Base-by-base conservation (phyloP, 2,329 filamentous ascomycete species). In the Fusarium sp. region DNA sequence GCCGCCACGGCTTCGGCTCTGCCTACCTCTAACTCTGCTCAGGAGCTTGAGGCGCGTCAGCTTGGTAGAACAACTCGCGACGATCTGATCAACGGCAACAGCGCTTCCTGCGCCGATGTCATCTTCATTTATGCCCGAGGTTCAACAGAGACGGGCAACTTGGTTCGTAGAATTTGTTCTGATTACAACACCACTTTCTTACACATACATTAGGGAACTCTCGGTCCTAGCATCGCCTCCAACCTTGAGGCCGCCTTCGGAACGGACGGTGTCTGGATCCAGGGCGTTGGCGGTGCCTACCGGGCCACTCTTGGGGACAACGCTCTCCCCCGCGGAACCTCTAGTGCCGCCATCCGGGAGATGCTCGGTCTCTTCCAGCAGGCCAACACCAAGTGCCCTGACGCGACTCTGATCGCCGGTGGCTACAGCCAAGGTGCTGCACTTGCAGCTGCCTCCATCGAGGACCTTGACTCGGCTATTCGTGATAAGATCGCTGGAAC, bases 341-440 rank as follows among this genome's bases (percentile, higher is more conserved):
- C 79, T 39, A 50, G 52, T 6, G 80, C 68, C 6, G 83, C 84
- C 35, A 87, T 88, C 66, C 64, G 78, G 2, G 85, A 85, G 64
- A 85, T 84, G 37, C 81, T 81, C 27, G 76, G 80, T 6, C 81
- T 86, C 37, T 84, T 87, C 75, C 75, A 80, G 4, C 64, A 83
- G 25, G 85, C 86, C 16, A 72, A 80, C 75, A 76, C 76, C 11
- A 85, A 86, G 71, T 88, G 86, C 64, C 86, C 86, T 10, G 76
- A 83, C 23, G 80, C 85, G 0, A 79, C 82, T 45, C 82, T 87
- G 30, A 79, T 87, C 1, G 83, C 84, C 2, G 86, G 83, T 50
- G 86, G 81, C 8, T 83, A 83, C 69, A 82, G 82, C 56, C 81
- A 87, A 76, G 86, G 86, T 34, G 82, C 84, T 5, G 86, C 86